Evolutionary conservation across 2,329 filamentous ascomycete genomes (phyloP).

Genomic region (Myriosclerotinia duriaeana): DNA sequence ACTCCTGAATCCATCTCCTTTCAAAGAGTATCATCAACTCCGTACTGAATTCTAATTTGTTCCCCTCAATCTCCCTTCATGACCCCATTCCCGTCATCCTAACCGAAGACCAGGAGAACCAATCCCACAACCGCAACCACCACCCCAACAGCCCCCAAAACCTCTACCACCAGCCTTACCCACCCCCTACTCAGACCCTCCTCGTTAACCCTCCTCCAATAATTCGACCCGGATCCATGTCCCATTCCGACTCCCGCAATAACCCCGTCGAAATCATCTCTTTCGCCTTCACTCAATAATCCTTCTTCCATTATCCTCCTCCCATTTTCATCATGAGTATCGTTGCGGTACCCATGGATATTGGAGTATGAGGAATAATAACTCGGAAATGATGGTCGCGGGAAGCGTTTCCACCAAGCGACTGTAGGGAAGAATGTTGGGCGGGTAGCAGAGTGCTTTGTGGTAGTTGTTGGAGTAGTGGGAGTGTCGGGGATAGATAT

Average conservation of each 20-base stretch:
- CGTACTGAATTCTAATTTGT: neutral
- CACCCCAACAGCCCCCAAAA: constrained; percentile 11
- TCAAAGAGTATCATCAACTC: neutral
- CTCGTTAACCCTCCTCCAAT: constrained; percentile 6
- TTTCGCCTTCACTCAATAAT: constrained; percentile 14
- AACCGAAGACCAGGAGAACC: neutral
- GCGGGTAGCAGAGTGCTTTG: constrained; percentile 14
- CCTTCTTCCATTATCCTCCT: constrained; percentile 17
- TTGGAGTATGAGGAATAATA: neutral
- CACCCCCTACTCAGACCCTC: neutral
- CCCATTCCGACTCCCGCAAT: neutral
- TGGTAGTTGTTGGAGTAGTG: constrained; percentile 6
- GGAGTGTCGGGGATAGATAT: constrained; percentile 12
- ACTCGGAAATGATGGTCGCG: constrained; percentile 2
- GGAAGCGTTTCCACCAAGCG: constrained; percentile 21
- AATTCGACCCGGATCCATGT: neutral
- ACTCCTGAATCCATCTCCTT: neutral
- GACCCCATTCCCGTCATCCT: neutral
- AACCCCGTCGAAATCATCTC: constrained; percentile 7
- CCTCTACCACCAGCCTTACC: neutral
- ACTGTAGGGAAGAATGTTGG: constrained; percentile 21
- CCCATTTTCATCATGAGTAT: constrained; percentile 1
- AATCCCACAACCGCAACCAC: constrained; percentile 11
- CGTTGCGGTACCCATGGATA: neutral
- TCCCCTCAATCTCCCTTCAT: neutral